These are phyloP conservation scores for Aureobasidium melanogenum DNA, from an alignment of 2,329 filamentous ascomycete genomes.

Conservation along the genomic window DNA sequence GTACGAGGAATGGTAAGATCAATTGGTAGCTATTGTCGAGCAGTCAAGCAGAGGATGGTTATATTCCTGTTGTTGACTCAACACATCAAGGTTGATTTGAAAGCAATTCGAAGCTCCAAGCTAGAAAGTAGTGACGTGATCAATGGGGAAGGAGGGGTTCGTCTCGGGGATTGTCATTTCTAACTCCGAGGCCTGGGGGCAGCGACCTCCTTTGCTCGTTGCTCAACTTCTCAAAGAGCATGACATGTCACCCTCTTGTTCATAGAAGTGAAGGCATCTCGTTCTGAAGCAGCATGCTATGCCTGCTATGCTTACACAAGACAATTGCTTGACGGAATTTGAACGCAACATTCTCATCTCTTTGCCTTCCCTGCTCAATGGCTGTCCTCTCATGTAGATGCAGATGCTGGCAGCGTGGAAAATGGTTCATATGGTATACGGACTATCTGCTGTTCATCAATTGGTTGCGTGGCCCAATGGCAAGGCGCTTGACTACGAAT, in stretches of 20 bases:
- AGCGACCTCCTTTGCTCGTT: background rate
- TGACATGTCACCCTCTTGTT: too few species aligned
- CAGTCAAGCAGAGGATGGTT: background rate
- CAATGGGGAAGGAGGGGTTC: background rate
- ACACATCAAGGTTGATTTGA: slow-evolving; percentile 7
- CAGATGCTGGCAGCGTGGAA: too few species aligned
- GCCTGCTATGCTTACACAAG: background rate
- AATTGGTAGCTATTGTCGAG: background rate
- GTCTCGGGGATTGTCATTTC: background rate
- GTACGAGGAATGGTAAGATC: background rate
- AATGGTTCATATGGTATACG: too few species aligned
- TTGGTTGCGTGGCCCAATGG: slow-evolving; percentile 42
- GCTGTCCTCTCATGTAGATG: too few species aligned
- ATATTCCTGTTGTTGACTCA: background rate
- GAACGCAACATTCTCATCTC: too few species aligned
- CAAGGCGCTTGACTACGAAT: slow-evolving; percentile 50
- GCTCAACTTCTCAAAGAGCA: background rate
- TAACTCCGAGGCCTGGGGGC: background rate
- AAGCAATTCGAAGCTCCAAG: background rate
- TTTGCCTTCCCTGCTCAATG: too few species aligned
- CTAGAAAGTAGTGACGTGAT: background rate
- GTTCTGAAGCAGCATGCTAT: background rate
- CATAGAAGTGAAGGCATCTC: background rate
- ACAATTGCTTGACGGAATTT: too few species aligned
- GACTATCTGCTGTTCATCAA: background rate